Evolutionary conservation across 108 stramenopile species (phyloP).

Genomic region (Schizochytrium sp.): DNA sequence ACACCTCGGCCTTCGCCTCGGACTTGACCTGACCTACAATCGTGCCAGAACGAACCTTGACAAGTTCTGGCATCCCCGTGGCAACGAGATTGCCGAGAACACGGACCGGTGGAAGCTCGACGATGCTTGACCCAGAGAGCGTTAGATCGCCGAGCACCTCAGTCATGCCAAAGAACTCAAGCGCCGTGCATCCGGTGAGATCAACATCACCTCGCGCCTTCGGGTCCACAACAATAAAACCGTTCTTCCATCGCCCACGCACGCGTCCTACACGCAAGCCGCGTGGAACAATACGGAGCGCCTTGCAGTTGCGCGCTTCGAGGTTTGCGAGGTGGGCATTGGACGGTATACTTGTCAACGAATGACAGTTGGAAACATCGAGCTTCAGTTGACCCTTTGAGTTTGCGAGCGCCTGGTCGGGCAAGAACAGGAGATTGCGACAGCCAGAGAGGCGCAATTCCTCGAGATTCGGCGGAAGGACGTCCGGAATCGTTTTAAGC

Average conservation of each 20-base stretch:
- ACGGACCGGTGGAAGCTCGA: neutral
- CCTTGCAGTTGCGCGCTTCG: neutral
- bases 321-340: neutral
- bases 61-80: neutral
- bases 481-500: neutral
- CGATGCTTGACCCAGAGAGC: neutral
- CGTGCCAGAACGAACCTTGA: neutral
- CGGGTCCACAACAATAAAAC: neutral
- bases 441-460: neutral
- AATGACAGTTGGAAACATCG: neutral
- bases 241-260: neutral
- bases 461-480: neutral
- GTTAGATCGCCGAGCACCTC: neutral
- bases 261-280: neutral
- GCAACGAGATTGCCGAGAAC: neutral
- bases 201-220: neutral
- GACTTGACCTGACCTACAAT: neutral
- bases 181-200: neutral
- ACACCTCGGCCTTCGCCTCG: neutral
- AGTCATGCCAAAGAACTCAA: neutral
- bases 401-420: neutral
- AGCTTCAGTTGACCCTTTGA: neutral
- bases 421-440: neutral
- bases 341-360: neutral
- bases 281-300: neutral